Evolutionary conservation across 2,329 filamentous ascomycete species (phyloP), one percentile per base, ranked within the genome.

Genomic region (Colletotrichum horii): DNA sequence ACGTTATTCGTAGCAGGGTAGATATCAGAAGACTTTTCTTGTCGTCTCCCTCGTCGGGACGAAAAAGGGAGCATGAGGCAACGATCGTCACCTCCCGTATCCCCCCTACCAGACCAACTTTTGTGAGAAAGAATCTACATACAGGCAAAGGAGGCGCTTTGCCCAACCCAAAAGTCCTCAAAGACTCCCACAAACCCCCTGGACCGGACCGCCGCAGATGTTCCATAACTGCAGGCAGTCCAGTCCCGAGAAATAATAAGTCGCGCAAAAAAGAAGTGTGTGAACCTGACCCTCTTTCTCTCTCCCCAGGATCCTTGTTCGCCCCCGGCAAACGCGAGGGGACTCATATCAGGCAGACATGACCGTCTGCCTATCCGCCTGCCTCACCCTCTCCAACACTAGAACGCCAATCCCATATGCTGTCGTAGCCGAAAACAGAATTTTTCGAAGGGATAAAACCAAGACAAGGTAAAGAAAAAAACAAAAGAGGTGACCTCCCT

Each of bases 331-430:
- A 48, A 48, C 19, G 32, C 19, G 32, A 38, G 34, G 61, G 52
- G 30, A 60, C 30, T 65, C 65, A 36, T 62, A 60, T 74, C 65
- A 60, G 58, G 66, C 65, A 32, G 43, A 3, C 43, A 48, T 14
- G 43, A 48, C 43, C 12, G n/a, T 48, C 2, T 48, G 43, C 43
- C n/a, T 22, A n/a, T n/a, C 36, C 56, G 22, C 32, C 61, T 12
- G 32, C n/a, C 32, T n/a, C 22, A 5, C 36, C n/a, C n/a, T 16
- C 22, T 38, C 60, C 38, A 52, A 48, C 58, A 24, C 16, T 52
- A 22, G 43, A 76, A 76, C 74, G 71, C 74, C 74, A 62, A 55
- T 70, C 66, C 58, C 74, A 70, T 75, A 76, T 76, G 74, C 71
- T 62, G 32, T 69, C 71, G 36, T 76, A 71, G 66, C 66, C 58